Evolutionary conservation across 495 filamentous ascomycete species (phyloP).

Genomic region (Penicillium goetzii): DNA sequence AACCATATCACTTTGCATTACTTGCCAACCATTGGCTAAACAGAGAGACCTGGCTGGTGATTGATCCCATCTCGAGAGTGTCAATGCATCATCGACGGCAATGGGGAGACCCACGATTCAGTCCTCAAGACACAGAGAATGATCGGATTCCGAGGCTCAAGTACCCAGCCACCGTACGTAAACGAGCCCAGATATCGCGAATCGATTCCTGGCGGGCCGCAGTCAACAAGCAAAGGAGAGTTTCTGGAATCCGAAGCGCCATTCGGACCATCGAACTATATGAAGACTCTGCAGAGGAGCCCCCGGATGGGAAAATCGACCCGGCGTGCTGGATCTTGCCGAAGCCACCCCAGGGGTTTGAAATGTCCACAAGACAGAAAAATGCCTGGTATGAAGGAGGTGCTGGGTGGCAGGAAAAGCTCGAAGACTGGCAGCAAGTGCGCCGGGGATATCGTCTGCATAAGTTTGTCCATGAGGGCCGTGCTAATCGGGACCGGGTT

Average conservation of each 20-base stretch:
- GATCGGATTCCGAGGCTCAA: conserved; percentile 29
- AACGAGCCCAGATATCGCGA: conserved; percentile 29
- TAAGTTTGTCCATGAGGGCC: conserved; percentile 42
- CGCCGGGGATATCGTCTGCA: conserved; percentile 41
- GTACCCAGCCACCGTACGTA: conserved; percentile 28
- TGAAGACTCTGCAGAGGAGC: conserved; percentile 45
- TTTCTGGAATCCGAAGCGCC: conserved; percentile 31
- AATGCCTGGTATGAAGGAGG: conserved; percentile 49
- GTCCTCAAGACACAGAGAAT: conserved; percentile 36
- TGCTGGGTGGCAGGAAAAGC: conserved; percentile 47
- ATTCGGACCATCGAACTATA: conserved; percentile 37
- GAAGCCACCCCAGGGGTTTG: conserved; percentile 48
- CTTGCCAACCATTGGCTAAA: conserved; percentile 53
- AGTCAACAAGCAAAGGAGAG: conserved; percentile 40
- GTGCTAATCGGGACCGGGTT: conserved; percentile 38
- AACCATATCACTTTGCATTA: conserved; percentile 47
- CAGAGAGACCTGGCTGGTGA: conserved; percentile 45
- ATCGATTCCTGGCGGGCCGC: conserved; percentile 48
- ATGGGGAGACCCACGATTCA: conserved; percentile 45
- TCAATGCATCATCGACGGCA: conserved; percentile 36
- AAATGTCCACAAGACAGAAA: conserved; percentile 40
- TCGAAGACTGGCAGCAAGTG: conserved; percentile 47
- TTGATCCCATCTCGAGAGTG: conserved; percentile 45
- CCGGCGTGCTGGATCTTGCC: conserved; percentile 48
- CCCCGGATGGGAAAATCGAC: conserved; percentile 45